phyloP scores from a whole-genome alignment of 257 asterid species.

The Paulownia fortunei region DNA sequence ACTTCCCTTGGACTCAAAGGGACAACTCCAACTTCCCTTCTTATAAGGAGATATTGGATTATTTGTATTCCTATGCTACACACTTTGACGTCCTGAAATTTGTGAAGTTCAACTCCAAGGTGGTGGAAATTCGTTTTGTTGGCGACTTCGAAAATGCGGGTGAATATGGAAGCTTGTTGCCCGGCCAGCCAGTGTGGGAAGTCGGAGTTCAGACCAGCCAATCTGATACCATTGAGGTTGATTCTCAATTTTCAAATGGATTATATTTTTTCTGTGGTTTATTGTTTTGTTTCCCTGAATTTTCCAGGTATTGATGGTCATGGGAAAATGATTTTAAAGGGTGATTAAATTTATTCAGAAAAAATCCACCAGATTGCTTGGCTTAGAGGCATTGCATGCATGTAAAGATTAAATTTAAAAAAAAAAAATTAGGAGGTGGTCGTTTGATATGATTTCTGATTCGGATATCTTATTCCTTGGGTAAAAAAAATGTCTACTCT shows the following conservation, averaged over 20 bases:
- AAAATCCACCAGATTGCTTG: background rate
- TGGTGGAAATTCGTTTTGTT: constrained; percentile 65
- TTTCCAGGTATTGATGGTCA: background rate
- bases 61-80: constrained; percentile 66
- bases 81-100: constrained; percentile 68
- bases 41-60: constrained; percentile 68
- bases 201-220: constrained; percentile 66
- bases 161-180: constrained; percentile 53
- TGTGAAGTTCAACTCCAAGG: constrained; percentile 76
- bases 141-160: constrained; percentile 44
- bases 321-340: background rate
- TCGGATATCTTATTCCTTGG: too few relatives aligned
- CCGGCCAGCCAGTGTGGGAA: constrained; percentile 81
- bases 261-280: background rate
- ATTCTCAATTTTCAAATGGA: background rate
- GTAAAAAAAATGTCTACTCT: too few relatives aligned
- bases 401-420: too few relatives aligned
- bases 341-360: too few relatives aligned
- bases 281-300: background rate
- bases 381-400: constrained; percentile 38
- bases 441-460: too few relatives aligned
- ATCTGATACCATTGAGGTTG: constrained; percentile 65
- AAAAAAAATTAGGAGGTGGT: too few relatives aligned
- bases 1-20: constrained; percentile 83
- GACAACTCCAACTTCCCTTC: constrained; percentile 78